phyloP scores from a whole-genome alignment of 768 basidiomycete species.

The Tricholomella constricta region DNA sequence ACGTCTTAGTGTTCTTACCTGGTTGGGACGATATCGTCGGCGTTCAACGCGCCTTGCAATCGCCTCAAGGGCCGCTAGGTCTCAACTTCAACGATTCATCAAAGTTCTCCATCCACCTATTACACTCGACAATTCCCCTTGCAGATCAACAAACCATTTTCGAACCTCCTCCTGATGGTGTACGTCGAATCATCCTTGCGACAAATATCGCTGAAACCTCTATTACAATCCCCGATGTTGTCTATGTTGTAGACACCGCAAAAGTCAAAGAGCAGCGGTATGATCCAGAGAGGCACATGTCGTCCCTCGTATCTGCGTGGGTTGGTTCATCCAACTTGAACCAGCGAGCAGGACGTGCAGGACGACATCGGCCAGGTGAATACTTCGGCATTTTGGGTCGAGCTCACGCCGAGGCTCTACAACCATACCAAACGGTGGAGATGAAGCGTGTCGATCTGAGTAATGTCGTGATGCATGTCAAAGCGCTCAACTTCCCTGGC shows the following conservation, averaged over 20 bases:
- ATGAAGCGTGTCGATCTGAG: constrained; percentile 91
- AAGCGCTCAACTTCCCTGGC: constrained; percentile 85
- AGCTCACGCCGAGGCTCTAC: constrained; percentile 57
- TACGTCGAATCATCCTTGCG: constrained; percentile 86
- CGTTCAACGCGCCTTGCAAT: constrained; percentile 64
- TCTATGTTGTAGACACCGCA: constrained; percentile 90
- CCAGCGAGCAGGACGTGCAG: constrained; percentile 91
- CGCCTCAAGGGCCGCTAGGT: constrained; percentile 49
- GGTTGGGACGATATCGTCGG: constrained; percentile 89
- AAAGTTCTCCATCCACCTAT: constrained; percentile 70
- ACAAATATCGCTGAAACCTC: constrained; percentile 98
- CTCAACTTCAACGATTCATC: constrained; percentile 60
- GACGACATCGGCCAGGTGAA: constrained; percentile 86
- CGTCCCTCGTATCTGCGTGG: constrained; percentile 88
- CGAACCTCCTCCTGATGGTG: constrained; percentile 72
- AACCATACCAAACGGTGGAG: constrained; percentile 87
- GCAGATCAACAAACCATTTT: constrained; percentile 90
- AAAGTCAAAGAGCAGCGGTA: constrained; percentile 89
- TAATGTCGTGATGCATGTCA: constrained; percentile 96
- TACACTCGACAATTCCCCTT: constrained; percentile 89
- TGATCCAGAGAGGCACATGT: constrained; percentile 87
- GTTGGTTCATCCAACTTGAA: constrained; percentile 88
- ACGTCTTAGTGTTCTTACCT: constrained; percentile 89
- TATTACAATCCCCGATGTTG: constrained; percentile 92
- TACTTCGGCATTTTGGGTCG: constrained; percentile 85